phyloP scores from a whole-genome alignment of 1,139 yeast genomes.

The Scheffersomyces segobiensis region DNA sequence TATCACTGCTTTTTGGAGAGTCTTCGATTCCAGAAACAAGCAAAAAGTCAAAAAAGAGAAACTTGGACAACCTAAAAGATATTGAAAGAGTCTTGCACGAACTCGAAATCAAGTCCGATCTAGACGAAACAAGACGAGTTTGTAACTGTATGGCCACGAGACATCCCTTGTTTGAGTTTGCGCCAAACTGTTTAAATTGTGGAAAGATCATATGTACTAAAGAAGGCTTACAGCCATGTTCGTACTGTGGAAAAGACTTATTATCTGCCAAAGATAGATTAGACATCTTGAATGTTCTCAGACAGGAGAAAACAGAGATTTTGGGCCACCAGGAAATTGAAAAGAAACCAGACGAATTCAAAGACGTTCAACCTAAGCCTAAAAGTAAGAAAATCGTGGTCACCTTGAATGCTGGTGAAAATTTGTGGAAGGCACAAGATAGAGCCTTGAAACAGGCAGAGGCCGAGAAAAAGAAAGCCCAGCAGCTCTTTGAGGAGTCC shows the following conservation, averaged over 20 bases:
- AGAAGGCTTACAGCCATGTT: conserved; percentile 91
- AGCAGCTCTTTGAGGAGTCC: conserved; percentile 32
- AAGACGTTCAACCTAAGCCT: conserved; percentile 13
- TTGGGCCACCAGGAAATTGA: conserved; percentile 16
- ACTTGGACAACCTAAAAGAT: conserved; percentile 56
- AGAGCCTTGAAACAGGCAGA: conserved; percentile 57
- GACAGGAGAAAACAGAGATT: conserved; percentile 47
- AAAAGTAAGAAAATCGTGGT: conserved; percentile 49
- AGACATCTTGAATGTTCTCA: conserved; percentile 56
- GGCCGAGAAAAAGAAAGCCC: conserved; percentile 25
- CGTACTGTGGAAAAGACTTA: conserved; percentile 73
- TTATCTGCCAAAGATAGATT: conserved; percentile 58
- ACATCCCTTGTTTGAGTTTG: conserved; percentile 85
- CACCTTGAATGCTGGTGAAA: conserved; percentile 54
- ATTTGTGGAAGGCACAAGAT: conserved; percentile 69
- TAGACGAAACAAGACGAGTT: conserved; percentile 17
- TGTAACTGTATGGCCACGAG: conserved; percentile 86
- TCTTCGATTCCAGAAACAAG: conserved; percentile 7
- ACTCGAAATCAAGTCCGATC: conserved; percentile 29
- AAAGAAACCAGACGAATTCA: conserved; percentile 19
- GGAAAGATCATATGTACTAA: conserved; percentile 89
- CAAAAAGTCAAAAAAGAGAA: conserved; percentile 32
- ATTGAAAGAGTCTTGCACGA: conserved; percentile 46
- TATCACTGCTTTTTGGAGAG: conserved; percentile 38
- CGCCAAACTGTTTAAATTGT: conserved; percentile 92